These are phyloP conservation scores for Stereocaulon alpinum DNA, from an alignment of 495 filamentous ascomycete genomes.

Conservation along the genomic window DNA sequence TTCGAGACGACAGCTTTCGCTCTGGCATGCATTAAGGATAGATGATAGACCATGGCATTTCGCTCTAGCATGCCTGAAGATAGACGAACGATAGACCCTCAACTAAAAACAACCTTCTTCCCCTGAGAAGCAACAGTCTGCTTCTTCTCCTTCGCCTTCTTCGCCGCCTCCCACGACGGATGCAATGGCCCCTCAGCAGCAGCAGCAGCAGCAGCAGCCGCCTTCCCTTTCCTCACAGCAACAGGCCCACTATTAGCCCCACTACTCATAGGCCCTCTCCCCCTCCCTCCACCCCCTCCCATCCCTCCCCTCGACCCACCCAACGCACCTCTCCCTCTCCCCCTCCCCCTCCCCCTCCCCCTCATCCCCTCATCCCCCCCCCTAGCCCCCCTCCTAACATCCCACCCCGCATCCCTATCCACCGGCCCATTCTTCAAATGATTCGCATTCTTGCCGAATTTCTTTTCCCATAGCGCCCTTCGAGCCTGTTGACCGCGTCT, in stretches of 20 bases:
- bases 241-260: slow-evolving; percentile 23
- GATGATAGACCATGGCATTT: neutral
- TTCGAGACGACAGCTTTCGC: neutral
- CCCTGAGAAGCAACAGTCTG: slow-evolving; percentile 59
- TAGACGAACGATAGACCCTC: slow-evolving; percentile 1
- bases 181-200: slow-evolving; percentile 52
- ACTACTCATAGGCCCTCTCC: slow-evolving; percentile 1
- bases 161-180: slow-evolving; percentile 88
- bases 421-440: slow-evolving; percentile 46
- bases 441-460: slow-evolving; percentile 66
- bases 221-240: neutral
- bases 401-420: slow-evolving; percentile 39
- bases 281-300: slow-evolving; percentile 3
- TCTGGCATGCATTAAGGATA: neutral
- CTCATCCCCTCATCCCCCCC: slow-evolving; percentile 21
- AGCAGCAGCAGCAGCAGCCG: slow-evolving; percentile 29
- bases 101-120: slow-evolving; percentile 89
- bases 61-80: neutral
- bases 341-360: slow-evolving; percentile 19
- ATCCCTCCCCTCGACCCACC: slow-evolving; percentile 10
- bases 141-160: slow-evolving; percentile 68
- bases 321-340: slow-evolving; percentile 20
- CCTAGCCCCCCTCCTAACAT: slow-evolving; percentile 35
- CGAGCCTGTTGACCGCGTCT: slow-evolving; percentile 80
- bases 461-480: slow-evolving; percentile 83